These are phyloP conservation scores for Nakataea oryzae DNA, from an alignment of 2,329 filamentous ascomycete species.

Conservation along the genomic window DNA sequence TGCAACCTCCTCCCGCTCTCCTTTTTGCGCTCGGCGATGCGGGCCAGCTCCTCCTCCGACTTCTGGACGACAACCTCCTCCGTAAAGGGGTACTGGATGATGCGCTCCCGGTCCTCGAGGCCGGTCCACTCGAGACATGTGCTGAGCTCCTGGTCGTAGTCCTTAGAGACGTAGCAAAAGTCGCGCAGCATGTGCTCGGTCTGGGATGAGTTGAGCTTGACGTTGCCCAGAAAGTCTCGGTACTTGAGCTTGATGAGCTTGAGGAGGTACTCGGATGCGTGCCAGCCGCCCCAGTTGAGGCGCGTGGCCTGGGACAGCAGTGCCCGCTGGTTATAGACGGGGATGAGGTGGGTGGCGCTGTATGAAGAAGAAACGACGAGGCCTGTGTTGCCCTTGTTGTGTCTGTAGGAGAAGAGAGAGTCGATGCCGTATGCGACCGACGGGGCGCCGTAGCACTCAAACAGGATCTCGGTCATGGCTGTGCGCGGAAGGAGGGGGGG, in stretches of 20 bases:
- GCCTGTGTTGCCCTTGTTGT: conserved; percentile 81
- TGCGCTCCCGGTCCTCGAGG: conserved; percentile 76
- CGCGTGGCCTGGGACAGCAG: conserved; percentile 77
- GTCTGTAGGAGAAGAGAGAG: conserved; percentile 87
- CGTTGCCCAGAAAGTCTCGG: conserved; percentile 54
- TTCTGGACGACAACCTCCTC: conserved; percentile 88
- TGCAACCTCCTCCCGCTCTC: conserved; percentile 86
- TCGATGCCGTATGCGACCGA: conserved; percentile 92
- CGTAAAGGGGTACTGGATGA: conserved; percentile 88
- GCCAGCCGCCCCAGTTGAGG: conserved; percentile 89
- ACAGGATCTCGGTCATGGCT: conserved; percentile 97
- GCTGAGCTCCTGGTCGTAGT: conserved; percentile 71
- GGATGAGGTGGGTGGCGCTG: conserved; percentile 90
- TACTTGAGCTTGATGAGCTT: conserved; percentile 90
- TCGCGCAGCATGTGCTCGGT: conserved; percentile 79
- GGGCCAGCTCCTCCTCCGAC: conserved; percentile 83
- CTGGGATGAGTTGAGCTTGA: conserved; percentile 77
- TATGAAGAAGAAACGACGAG: conserved; percentile 87
- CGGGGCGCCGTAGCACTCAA: conserved; percentile 88
- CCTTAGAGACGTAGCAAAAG: conserved; percentile 79
- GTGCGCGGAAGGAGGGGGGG: neutral
- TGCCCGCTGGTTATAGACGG: conserved; percentile 78
- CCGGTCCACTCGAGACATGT: conserved; percentile 83
- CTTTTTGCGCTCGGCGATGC: conserved; percentile 86
- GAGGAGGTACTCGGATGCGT: conserved; percentile 81